These are phyloP conservation scores for Trametopsis cervina DNA, from an alignment of 768 basidiomycete genomes.

Conservation along the genomic window DNA sequence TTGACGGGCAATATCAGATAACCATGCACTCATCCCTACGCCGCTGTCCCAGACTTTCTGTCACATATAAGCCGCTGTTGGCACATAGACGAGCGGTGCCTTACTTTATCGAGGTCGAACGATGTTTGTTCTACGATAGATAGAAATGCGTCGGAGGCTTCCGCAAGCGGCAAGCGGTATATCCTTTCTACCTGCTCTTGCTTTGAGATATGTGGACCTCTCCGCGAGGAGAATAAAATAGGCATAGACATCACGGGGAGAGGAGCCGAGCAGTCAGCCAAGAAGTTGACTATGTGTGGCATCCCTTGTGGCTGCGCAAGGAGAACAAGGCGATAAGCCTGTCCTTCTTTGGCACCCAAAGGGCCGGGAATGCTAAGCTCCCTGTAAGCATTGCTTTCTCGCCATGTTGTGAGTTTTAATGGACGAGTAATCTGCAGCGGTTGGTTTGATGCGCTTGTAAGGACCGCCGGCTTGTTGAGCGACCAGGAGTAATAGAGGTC, in stretches of 20 bases:
- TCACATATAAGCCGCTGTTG: slow-evolving; percentile 4
- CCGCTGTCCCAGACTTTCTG: slow-evolving; percentile 99
- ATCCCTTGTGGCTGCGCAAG: slow-evolving; percentile 27
- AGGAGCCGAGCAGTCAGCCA: slow-evolving; percentile 38
- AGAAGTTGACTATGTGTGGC: slow-evolving; percentile 30
- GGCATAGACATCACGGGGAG: slow-evolving; percentile 70
- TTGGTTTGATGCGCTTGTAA: slow-evolving; percentile 5
- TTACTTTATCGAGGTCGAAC: slow-evolving; percentile 90
- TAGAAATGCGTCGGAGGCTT: slow-evolving; percentile 26
- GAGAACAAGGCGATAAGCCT: slow-evolving; percentile 63
- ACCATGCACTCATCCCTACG: slow-evolving; percentile 77
- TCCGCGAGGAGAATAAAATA: slow-evolving; percentile 36
- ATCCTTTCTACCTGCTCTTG: slow-evolving; percentile 63
- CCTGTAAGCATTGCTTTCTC: slow-evolving; percentile 64
- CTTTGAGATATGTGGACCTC: slow-evolving; percentile 32
- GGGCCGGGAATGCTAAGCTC: slow-evolving; percentile 66
- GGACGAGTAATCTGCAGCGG: slow-evolving; percentile 31
- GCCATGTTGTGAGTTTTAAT: slow-evolving; percentile 70
- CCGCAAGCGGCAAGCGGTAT: slow-evolving; percentile 27
- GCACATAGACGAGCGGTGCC: neutral
- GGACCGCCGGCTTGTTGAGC: neutral
- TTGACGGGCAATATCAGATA: slow-evolving; percentile 33
- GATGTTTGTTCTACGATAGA: slow-evolving; percentile 73
- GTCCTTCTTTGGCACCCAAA: slow-evolving; percentile 38
- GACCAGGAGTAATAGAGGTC: slow-evolving; percentile 73